Conservation (phyloP, 2,329 filamentous ascomycete species). For the Byssoonygena ceratinophila region DNA sequence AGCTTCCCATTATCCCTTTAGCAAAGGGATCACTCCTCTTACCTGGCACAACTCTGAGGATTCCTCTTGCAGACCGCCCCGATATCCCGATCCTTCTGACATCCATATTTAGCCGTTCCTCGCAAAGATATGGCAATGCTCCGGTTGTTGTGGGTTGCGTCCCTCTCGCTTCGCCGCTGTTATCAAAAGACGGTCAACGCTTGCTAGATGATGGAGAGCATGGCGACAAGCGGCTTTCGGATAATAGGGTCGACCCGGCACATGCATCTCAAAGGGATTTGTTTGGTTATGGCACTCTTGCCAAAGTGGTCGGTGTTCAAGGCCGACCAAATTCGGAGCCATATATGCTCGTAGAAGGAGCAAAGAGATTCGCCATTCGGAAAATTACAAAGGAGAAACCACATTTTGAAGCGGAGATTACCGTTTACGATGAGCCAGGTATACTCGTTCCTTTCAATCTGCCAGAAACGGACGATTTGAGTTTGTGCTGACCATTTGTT, state of each 20-base stretch:
- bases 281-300: constrained; percentile 71
- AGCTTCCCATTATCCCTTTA: constrained; percentile 69
- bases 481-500: not conserved
- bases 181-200: constrained; percentile 64
- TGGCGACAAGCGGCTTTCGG: constrained; percentile 36
- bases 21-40: constrained; percentile 71
- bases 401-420: constrained; percentile 75
- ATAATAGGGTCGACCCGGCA: constrained; percentile 45
- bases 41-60: constrained; percentile 73
- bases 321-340: constrained; percentile 66
- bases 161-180: constrained; percentile 64
- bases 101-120: constrained; percentile 66
- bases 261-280: constrained; percentile 60
- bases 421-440: constrained; percentile 60
- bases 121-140: constrained; percentile 51
- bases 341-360: constrained; percentile 74
- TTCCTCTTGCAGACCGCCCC: constrained; percentile 70
- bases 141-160: constrained; percentile 77
- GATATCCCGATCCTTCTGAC: constrained; percentile 84
- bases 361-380: constrained; percentile 64
- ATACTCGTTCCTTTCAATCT: not conserved
- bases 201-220: constrained; percentile 57
- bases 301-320: constrained; percentile 67
- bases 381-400: constrained; percentile 66
- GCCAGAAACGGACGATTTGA: not conserved